A percentile compares a stretch with the other conserved stretches of the same genome.
Conservation (phyloP, 139 green algal genomes). For the Yamagishiella unicocca region DNA sequence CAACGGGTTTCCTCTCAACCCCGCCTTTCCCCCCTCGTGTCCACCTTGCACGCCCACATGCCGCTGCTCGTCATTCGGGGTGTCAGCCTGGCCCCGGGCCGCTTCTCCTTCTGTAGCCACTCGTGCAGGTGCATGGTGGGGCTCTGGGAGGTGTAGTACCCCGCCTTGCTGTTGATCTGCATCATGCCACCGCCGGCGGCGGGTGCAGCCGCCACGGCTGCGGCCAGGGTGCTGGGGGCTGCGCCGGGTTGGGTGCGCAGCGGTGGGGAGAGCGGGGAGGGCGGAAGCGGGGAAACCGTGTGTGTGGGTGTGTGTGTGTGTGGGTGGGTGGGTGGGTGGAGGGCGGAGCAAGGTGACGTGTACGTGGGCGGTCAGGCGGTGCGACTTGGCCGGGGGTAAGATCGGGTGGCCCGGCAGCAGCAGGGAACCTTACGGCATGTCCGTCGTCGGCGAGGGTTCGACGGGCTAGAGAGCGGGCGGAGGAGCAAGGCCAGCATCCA, state of each 20-base stretch:
- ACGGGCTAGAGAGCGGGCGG: no score
- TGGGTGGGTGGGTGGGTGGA: no score
- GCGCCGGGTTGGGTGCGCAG: not conserved
- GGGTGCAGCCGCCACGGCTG: not conserved
- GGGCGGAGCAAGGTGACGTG: no score
- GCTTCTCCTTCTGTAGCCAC: slow-evolving; percentile 76
- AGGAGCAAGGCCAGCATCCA: no score
- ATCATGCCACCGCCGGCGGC: slow-evolving; percentile 15
- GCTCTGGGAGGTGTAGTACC: slow-evolving; percentile 83
- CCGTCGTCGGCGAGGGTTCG: no score
- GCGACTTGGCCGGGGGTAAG: no score
- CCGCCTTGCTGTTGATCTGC: slow-evolving; percentile 75
- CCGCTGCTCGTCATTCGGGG: slow-evolving; percentile 34
- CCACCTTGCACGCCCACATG: slow-evolving; percentile 62
- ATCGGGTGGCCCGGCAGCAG: no score
- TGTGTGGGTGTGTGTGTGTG: no score
- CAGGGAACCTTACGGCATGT: no score
- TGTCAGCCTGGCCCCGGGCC: slow-evolving; percentile 51
- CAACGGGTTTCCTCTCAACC: no score
- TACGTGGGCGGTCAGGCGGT: no score
- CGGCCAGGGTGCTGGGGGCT: not conserved
- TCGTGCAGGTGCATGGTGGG: slow-evolving; percentile 88
- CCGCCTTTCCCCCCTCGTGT: not conserved
- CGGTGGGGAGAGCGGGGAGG: not conserved
- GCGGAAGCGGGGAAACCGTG: not conserved